Conservation (phyloP, 306 rosid species). For the Fagus crenata region DNA sequence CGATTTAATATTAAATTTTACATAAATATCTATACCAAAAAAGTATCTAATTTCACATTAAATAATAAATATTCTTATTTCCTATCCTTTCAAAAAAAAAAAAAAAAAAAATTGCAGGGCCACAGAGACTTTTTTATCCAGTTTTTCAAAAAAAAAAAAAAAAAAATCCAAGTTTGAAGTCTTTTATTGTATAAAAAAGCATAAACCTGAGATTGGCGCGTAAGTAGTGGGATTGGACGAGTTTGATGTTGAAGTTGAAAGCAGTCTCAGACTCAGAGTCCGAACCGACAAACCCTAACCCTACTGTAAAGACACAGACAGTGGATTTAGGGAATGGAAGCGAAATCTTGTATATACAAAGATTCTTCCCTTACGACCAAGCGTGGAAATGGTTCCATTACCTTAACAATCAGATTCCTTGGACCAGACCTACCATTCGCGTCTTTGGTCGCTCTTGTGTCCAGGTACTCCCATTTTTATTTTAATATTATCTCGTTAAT, state of each 20-base stretch:
- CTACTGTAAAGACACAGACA: conserved; percentile 34
- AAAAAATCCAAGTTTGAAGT: too few species aligned
- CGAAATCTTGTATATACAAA: conserved; percentile 60
- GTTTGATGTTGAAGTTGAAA: conserved; percentile 57
- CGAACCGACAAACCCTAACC: conserved; percentile 21
- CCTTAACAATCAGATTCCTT: conserved; percentile 62
- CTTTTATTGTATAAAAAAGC: neutral
- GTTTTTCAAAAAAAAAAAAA: too few species aligned
- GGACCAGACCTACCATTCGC: conserved; percentile 87
- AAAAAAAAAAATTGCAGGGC: too few species aligned
- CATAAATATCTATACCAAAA: too few species aligned
- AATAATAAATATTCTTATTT: too few species aligned
- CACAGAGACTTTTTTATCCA: too few species aligned
- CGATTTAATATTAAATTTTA: too few species aligned
- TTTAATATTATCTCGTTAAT: too few species aligned
- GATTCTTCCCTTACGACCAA: conserved; percentile 51
- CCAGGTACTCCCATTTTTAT: conserved; percentile 50
- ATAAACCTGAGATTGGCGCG: neutral
- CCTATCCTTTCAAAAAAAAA: too few species aligned
- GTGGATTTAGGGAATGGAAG: conserved; percentile 74
- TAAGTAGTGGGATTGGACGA: conserved; percentile 28
- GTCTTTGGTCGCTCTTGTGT: conserved; percentile 69
- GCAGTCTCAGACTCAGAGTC: conserved; percentile 26
- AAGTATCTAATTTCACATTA: too few species aligned
- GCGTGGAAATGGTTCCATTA: conserved; percentile 80